phyloP scores from a whole-genome alignment of 306 rosid genomes.

The Erythrophleum fordii region DNA sequence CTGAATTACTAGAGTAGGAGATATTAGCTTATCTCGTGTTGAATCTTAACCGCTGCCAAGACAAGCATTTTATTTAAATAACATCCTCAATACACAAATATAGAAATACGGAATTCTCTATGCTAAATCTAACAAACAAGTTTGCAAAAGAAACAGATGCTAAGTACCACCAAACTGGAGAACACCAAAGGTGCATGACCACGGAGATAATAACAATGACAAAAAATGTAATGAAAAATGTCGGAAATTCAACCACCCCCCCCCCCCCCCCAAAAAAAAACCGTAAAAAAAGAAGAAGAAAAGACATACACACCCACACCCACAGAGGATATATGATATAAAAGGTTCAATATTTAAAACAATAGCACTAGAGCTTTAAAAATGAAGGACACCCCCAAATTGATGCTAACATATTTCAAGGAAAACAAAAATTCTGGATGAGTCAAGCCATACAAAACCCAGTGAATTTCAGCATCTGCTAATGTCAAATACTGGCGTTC shows the following conservation, averaged over 20 bases:
- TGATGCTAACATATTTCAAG: conserved; percentile 7
- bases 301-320: no score
- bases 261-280: no score
- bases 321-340: neutral
- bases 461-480: conserved; percentile 2
- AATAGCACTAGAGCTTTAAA: neutral
- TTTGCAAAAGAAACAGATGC: conserved; percentile 4
- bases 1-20: neutral
- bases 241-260: neutral
- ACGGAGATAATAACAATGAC: neutral
- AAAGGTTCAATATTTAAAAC: neutral
- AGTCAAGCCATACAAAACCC: neutral
- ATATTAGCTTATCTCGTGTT: no score
- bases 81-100: no score
- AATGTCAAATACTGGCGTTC: neutral
- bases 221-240: neutral
- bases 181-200: neutral
- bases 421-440: no score
- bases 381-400: neutral
- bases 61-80: neutral
- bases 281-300: neutral
- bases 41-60: neutral
- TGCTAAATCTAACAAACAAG: neutral
- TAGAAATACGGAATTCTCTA: neutral
- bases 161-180: neutral